Base-by-base conservation (phyloP, 1,284 basidiomycete species). In the Rhodotorula mucilaginosa region DNA sequence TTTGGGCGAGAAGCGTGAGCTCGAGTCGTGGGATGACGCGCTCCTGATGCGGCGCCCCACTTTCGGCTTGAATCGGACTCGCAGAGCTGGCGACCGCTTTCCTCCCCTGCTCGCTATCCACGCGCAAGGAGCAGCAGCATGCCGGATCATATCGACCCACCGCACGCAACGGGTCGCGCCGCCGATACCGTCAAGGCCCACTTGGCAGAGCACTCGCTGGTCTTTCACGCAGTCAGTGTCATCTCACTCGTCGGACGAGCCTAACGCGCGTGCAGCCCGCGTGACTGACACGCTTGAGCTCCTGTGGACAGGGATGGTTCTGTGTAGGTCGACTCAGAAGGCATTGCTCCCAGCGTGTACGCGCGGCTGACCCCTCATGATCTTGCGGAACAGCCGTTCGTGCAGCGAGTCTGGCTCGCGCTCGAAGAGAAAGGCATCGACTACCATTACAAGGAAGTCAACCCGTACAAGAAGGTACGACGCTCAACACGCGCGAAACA, bases 391-490 rank as follows among this genome's bases (percentile, higher is more conserved):
- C 59, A 64, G 65, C 62, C 70, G 2, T 77, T 77, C 70, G 73
- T 74, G 18, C 76, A 76, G 51, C 65, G 78, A 10, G 73, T 67
- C 4, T 73, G 77, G 71, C 65, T 78, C 13, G 77, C 77, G 3
- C 63, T 78, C 12, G 73, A 77, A 56, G 87, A 88, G 76, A 85
- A 84, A 70, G 84, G 84, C 0, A 86, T 88, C 47, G 85, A 85
- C 2, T 89, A 89, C 77, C 83, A 83, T 81, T 86, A 88, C 74
- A 88, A 72, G 19, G 76, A 77, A 56, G 69, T 74, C 21, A 75
- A 77, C 57, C 76, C 76, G 12, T 77, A 76, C 67, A 58, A 67
- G n/a, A 77, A 76, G 61, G 72, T 68, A 31, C 39, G 39, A 39
- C 10, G 39, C 6, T 12, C 5, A 39, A 16, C 2, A 3, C 51